These are phyloP conservation scores for Purpureocillium takamizusanense DNA, from an alignment of 2,329 filamentous ascomycete genomes.

Conservation along the genomic window DNA sequence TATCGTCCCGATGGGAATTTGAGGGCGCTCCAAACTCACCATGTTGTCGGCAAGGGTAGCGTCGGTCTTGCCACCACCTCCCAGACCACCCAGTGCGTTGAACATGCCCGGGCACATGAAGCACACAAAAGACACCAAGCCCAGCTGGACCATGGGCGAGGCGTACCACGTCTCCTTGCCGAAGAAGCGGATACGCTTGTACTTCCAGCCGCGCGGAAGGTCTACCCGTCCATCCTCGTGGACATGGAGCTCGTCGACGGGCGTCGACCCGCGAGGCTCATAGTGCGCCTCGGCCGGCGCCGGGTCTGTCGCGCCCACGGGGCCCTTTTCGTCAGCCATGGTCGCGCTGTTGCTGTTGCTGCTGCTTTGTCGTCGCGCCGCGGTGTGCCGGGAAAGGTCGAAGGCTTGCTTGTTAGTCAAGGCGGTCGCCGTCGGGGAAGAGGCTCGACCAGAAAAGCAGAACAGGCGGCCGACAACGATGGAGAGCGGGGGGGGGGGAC, in stretches of 20 bases:
- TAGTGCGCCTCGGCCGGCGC: no score
- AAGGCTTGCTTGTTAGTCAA: no score
- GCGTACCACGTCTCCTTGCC: constrained; percentile 54
- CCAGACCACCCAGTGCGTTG: constrained; percentile 57
- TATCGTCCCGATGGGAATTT: no score
- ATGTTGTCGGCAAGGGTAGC: constrained; percentile 17
- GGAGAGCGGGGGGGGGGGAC: no score
- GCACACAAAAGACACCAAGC: constrained; percentile 50
- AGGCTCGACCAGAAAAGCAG: no score
- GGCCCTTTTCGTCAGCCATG: no score
- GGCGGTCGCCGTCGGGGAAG: no score
- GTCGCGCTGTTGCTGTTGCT: no score
- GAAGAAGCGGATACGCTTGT: constrained; percentile 36
- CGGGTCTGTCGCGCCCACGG: no score
- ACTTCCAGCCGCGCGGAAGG: constrained; percentile 42
- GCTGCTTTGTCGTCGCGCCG: no score
- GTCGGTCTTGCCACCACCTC: constrained; percentile 46
- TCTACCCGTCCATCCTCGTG: background rate
- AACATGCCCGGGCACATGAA: constrained; percentile 65
- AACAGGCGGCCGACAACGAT: no score
- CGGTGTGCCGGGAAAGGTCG: no score
- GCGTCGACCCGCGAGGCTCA: background rate
- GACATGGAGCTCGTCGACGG: background rate
- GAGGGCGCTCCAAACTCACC: background rate
- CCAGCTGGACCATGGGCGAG: constrained; percentile 60